Percentiles rank a stretch among this genome's conserved stretches.
Evolutionary conservation across 148 eudicot species (phyloP).

Genomic region (Agrostemma githago): DNA sequence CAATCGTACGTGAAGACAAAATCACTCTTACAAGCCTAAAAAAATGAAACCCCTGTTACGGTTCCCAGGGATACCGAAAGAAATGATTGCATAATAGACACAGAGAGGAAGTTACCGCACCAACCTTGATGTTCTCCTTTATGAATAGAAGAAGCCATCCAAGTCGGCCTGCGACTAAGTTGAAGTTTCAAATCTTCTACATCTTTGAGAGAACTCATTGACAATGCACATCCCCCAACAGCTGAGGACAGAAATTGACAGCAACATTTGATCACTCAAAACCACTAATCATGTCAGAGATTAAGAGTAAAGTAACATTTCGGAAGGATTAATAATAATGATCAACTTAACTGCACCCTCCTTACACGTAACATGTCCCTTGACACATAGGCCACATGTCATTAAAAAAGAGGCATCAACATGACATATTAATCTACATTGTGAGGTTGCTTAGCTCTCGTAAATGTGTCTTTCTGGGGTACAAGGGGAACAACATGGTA

Average conservation of each 20-base stretch:
- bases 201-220: slow-evolving; percentile 27
- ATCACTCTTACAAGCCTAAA: not conserved
- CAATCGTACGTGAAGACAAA: not conserved
- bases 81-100: too few species aligned
- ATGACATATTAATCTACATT: not conserved
- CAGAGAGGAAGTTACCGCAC: not conserved
- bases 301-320: not conserved
- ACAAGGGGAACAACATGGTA: not conserved
- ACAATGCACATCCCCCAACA: slow-evolving; percentile 35
- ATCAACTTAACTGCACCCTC: not conserved
- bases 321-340: not conserved
- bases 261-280: slow-evolving; percentile 5
- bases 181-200: slow-evolving; percentile 43
- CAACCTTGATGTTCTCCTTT: slow-evolving; percentile 83
- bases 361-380: not conserved
- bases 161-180: slow-evolving; percentile 50
- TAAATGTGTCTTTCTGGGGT: not conserved
- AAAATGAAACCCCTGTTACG: not conserved
- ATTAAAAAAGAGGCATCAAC: not conserved
- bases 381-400: not conserved
- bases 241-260: slow-evolving; percentile 35
- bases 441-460: not conserved
- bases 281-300: not conserved
- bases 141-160: slow-evolving; percentile 98
- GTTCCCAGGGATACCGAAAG: not conserved